Percentiles rank a stretch among this genome's conserved stretches.
These are phyloP conservation scores for Colletotrichum cuscutae DNA, from an alignment of 2,329 filamentous ascomycete species.

Conservation along the genomic window DNA sequence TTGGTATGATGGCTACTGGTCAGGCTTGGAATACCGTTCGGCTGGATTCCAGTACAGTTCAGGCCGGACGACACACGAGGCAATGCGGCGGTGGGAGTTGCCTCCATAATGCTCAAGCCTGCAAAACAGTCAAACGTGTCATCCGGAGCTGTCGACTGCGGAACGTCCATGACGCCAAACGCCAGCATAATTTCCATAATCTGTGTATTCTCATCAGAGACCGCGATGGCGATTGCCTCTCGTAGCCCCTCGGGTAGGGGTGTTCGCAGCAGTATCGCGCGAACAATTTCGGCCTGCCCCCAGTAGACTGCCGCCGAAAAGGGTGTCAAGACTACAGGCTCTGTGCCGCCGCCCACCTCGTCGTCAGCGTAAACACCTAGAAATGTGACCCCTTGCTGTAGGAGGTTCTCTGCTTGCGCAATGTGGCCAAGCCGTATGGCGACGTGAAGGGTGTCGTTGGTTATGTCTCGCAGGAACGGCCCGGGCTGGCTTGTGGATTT, in stretches of 20 bases:
- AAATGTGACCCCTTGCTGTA: slow-evolving; percentile 38
- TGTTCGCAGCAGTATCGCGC: slow-evolving; percentile 36
- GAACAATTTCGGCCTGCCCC: slow-evolving; percentile 39
- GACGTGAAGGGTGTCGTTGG: slow-evolving; percentile 42
- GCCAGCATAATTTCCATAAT: slow-evolving; percentile 37
- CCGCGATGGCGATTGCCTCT: slow-evolving; percentile 39
- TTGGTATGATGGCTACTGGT: background rate
- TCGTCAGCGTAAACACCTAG: slow-evolving; percentile 30
- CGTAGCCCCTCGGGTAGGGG: slow-evolving; percentile 31
- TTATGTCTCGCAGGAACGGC: slow-evolving; percentile 38
- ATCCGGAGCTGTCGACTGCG: background rate
- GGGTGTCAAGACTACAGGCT: slow-evolving; percentile 38
- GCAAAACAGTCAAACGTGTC: background rate
- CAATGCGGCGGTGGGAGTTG: background rate
- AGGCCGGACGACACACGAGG: too few species aligned
- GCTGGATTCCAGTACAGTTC: background rate
- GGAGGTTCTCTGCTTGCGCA: slow-evolving; percentile 32
- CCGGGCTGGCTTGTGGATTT: slow-evolving; percentile 3
- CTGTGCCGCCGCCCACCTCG: background rate
- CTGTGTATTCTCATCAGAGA: slow-evolving; percentile 30
- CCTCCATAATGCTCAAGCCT: background rate
- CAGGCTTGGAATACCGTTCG: background rate
- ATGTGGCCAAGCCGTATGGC: slow-evolving; percentile 42
- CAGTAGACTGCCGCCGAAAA: slow-evolving; percentile 42
- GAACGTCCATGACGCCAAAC: slow-evolving; percentile 11